Conservation (phyloP, 352 stramenopile genomes). For the Phytophthora brassicae region DNA sequence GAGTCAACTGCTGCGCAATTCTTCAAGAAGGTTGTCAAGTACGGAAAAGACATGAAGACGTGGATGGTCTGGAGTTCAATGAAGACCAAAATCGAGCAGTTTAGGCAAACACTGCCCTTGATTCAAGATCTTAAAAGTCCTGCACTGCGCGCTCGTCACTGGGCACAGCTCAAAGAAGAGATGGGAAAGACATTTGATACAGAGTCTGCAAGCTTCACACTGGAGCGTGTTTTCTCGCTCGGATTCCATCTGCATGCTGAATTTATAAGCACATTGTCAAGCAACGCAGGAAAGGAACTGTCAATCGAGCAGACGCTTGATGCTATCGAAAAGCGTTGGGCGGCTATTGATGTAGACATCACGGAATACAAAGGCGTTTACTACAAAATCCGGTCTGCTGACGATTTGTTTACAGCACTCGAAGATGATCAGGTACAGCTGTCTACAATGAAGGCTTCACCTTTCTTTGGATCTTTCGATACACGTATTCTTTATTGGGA, state of each 20-base stretch:
- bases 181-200: constrained; percentile 86
- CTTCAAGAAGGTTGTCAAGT: constrained; percentile 93
- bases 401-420: constrained; percentile 91
- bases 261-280: constrained; percentile 91
- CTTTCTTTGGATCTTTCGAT: constrained; percentile 92
- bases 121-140: constrained; percentile 94
- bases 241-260: constrained; percentile 88
- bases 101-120: constrained; percentile 90
- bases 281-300: constrained; percentile 92
- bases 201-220: constrained; percentile 71
- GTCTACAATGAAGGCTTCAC: constrained; percentile 93
- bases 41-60: constrained; percentile 92
- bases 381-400: constrained; percentile 91
- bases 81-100: constrained; percentile 94
- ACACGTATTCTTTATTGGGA: constrained; percentile 91
- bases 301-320: constrained; percentile 91
- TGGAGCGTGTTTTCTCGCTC: constrained; percentile 87
- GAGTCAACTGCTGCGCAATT: constrained; percentile 88
- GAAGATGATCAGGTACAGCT: constrained; percentile 93
- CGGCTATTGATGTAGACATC: constrained; percentile 88
- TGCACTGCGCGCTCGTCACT: constrained; percentile 86
- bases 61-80: constrained; percentile 92
- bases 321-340: constrained; percentile 89
- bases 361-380: constrained; percentile 92
- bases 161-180: constrained; percentile 87